Evolutionary conservation across 352 stramenopile genomes (phyloP), one percentile per base, ranked within the genome.

Genomic region (Phytophthora syringae): DNA sequence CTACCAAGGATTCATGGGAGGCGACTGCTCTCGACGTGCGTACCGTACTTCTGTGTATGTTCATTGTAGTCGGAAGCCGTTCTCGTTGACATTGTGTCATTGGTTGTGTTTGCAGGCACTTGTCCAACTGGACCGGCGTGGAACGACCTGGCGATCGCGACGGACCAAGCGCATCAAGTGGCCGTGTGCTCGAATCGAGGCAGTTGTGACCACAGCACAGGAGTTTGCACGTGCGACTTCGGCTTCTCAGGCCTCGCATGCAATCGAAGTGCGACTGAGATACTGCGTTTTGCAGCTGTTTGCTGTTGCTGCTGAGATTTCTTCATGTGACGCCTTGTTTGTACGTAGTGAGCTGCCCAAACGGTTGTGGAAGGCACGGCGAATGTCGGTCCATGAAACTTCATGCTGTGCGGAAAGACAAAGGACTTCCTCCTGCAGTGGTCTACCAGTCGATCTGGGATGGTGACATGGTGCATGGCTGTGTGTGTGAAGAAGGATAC

Each of bases 1-100:
- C 70, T 97, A 95, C 61, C 80, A 81, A 47, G 89, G 91, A 22
- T 98, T 89, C 72, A 76, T 62, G 7, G 93, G 90, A 20, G 84
- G 86, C n/a, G 95, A 98, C 76, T 98, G 95, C 81, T 98, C 93
- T 9, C 72, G 63, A 7, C 81, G 86, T 80, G 67, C 28, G 68
- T 49, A 18, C 40, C 47, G 18, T 10, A 15, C 30, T n/a, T n/a
- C n/a, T n/a, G n/a, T n/a, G n/a, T n/a, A n/a, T n/a, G n/a, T n/a
- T n/a, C n/a, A n/a, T n/a, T n/a, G n/a, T n/a, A n/a, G n/a, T n/a
- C n/a, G n/a, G n/a, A n/a, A n/a, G n/a, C n/a, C n/a, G n/a, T n/a
- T n/a, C n/a, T n/a, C n/a, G n/a, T n/a, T n/a, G n/a, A n/a, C n/a
- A n/a, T n/a, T n/a, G n/a, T n/a, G n/a, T n/a, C n/a, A n/a, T n/a